Evolutionary conservation across 2,329 filamentous ascomycete species (phyloP).

Genomic region (Trichoderma aggressivum): DNA sequence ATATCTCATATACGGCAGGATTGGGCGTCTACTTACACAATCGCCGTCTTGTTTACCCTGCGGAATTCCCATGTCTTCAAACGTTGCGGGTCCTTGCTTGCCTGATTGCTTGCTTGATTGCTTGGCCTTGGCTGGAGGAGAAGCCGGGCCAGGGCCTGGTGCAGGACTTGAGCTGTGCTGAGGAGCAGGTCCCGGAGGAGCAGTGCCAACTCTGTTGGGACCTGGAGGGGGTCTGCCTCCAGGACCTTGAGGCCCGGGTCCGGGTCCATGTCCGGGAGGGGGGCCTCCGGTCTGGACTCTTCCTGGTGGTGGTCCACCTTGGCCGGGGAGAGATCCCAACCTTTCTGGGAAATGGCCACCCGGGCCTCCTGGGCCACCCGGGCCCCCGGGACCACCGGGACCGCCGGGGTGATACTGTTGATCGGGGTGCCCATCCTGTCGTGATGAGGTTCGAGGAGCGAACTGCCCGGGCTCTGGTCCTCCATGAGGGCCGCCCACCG

Average conservation of each 20-base stretch:
- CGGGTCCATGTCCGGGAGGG: conserved; percentile 18
- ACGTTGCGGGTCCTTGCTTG: conserved; percentile 81
- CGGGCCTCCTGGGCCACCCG: background rate
- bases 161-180: conserved; percentile 25
- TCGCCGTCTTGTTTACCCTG: conserved; percentile 79
- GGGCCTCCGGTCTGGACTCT: conserved; percentile 22
- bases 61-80: conserved; percentile 97
- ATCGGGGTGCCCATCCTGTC: conserved; percentile 25
- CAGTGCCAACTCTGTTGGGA: conserved; percentile 37
- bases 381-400: conserved; percentile 26
- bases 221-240: conserved; percentile 25
- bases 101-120: conserved; percentile 29
- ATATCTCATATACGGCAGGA: conserved; percentile 30
- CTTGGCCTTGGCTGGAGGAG: conserved; percentile 35
- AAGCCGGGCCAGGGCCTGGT: conserved; percentile 28
- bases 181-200: conserved; percentile 33
- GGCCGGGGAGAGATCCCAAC: conserved; percentile 32
- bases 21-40: conserved; percentile 65
- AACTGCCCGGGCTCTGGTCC: conserved; percentile 35
- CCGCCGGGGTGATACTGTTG: conserved; percentile 32
- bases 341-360: conserved; percentile 31
- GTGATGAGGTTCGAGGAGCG: conserved; percentile 35
- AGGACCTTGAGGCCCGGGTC: conserved; percentile 4
- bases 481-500: conserved; percentile 8
- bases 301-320: conserved; percentile 22